A percentile compares a stretch with the other conserved stretches of the same genome.
phyloP scores from a whole-genome alignment of 1,284 basidiomycete species.

The Puccinia novopanici region DNA sequence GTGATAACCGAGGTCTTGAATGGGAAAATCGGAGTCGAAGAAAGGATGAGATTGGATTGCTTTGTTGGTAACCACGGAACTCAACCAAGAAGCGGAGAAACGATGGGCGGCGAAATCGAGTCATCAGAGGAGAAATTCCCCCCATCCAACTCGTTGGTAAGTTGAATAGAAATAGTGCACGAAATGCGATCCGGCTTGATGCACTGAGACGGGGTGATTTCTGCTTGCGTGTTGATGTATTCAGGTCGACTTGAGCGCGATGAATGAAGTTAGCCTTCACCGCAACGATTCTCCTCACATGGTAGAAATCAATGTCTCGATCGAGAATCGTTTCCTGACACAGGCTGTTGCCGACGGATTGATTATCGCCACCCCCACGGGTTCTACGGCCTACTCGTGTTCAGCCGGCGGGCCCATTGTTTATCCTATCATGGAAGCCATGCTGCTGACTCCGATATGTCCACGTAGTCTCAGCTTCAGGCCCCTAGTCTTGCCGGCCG shows the following conservation, averaged over 20 bases:
- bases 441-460: slow-evolving; percentile 91
- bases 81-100: neutral
- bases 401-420: slow-evolving; percentile 95
- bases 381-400: slow-evolving; percentile 93
- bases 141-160: slow-evolving; percentile 4
- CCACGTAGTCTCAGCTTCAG: slow-evolving; percentile 89
- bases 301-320: slow-evolving; percentile 89
- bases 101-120: neutral
- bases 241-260: slow-evolving; percentile 69
- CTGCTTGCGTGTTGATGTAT: neutral
- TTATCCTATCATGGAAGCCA: slow-evolving; percentile 83
- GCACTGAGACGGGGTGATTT: neutral
- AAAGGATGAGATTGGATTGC: slow-evolving; percentile 45
- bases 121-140: neutral
- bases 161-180: neutral
- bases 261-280: slow-evolving; percentile 95
- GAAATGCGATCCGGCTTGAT: neutral
- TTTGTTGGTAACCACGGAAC: neutral
- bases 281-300: slow-evolving; percentile 87
- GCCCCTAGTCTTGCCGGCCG: slow-evolving; percentile 81
- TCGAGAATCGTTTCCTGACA: slow-evolving; percentile 92
- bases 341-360: slow-evolving; percentile 93
- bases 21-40: slow-evolving; percentile 36
- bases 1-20: slow-evolving; percentile 53
- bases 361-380: slow-evolving; percentile 92